Percentiles rank a stretch among this genome's conserved stretches.
These are phyloP conservation scores for Populus hybrid DNA, from an alignment of 441 rosid species.

Conservation along the genomic window DNA sequence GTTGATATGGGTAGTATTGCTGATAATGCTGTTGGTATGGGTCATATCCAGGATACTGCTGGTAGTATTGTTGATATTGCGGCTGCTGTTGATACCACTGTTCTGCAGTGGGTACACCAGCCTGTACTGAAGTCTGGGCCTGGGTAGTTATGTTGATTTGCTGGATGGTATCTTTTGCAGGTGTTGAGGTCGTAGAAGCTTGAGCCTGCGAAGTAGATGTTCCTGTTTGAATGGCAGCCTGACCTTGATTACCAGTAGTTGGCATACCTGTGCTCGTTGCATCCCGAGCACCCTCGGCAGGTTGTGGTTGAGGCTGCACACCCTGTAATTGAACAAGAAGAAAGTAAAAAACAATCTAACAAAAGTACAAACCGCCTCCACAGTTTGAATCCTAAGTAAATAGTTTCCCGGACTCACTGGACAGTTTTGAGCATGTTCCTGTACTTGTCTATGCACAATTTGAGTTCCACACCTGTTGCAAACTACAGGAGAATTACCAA, in stretches of 20 bases:
- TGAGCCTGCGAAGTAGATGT: slow-evolving; percentile 37
- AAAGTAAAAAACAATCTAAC: neutral
- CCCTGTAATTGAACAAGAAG: slow-evolving; percentile 36
- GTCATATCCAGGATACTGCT: slow-evolving; percentile 57
- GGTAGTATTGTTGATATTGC: slow-evolving; percentile 66
- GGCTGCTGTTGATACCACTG: slow-evolving; percentile 73
- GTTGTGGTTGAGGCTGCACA: slow-evolving; percentile 51
- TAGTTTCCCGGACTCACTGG: slow-evolving; percentile 48
- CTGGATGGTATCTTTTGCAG: slow-evolving; percentile 37
- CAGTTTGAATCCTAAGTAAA: neutral
- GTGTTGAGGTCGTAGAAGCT: slow-evolving; percentile 28
- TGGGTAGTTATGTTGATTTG: slow-evolving; percentile 35
- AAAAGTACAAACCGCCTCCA: neutral
- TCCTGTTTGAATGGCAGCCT: slow-evolving; percentile 33
- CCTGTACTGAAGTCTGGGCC: slow-evolving; percentile 37
- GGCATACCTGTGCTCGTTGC: slow-evolving; percentile 31
- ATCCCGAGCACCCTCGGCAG: slow-evolving; percentile 38
- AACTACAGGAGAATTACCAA: slow-evolving; percentile 67
- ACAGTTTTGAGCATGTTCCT: slow-evolving; percentile 77
- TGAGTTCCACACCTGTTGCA: slow-evolving; percentile 67
- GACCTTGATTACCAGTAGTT: slow-evolving; percentile 34
- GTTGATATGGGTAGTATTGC: slow-evolving; percentile 61
- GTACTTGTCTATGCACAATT: slow-evolving; percentile 69
- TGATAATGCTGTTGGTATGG: slow-evolving; percentile 57
- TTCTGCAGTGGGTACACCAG: slow-evolving; percentile 46